Conservation (phyloP, 163 green algal genomes). For the Volvox carteri region DNA sequence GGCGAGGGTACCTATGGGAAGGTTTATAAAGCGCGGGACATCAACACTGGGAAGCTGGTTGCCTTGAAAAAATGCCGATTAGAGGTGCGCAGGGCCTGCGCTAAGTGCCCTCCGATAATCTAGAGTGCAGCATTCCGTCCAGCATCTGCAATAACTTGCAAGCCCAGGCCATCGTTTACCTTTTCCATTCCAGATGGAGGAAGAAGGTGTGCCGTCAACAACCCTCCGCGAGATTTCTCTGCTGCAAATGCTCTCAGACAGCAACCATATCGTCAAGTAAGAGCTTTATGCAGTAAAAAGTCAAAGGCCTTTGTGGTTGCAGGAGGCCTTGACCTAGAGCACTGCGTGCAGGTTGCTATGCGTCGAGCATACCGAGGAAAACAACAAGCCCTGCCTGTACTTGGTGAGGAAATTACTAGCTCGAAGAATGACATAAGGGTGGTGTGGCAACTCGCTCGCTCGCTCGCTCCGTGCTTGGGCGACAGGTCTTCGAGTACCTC, state of each 20-base stretch:
- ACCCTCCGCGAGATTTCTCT: constrained; percentile 98
- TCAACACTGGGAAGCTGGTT: constrained; percentile 91
- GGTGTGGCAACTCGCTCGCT: too few species aligned
- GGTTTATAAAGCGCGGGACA: constrained; percentile 96
- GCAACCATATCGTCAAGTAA: constrained; percentile 98
- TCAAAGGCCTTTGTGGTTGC: background rate
- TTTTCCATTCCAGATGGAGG: constrained; percentile 91
- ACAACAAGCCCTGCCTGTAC: constrained; percentile 97
- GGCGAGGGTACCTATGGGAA: constrained; percentile 98
- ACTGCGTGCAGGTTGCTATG: constrained; percentile 88
- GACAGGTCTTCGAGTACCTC: constrained; percentile 97
- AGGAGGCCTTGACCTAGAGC: background rate
- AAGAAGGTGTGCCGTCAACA: constrained; percentile 98
- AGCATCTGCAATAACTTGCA: background rate
- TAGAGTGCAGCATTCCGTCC: too few species aligned
- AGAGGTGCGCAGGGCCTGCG: constrained; percentile 78
- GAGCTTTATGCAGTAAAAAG: constrained; percentile 41
- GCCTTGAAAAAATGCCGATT: constrained; percentile 99
- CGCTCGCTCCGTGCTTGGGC: background rate
- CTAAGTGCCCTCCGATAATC: too few species aligned
- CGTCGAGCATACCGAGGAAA: constrained; percentile 98
- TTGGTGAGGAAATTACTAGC: constrained; percentile 78
- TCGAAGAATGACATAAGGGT: background rate
- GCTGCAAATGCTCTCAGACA: constrained; percentile 97
- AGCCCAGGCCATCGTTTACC: background rate